Evolutionary conservation across 176 grass and related monocot genomes (phyloP), one percentile per base, ranked within the genome.

Genomic region (Bolboschoenus planiculmis): DNA sequence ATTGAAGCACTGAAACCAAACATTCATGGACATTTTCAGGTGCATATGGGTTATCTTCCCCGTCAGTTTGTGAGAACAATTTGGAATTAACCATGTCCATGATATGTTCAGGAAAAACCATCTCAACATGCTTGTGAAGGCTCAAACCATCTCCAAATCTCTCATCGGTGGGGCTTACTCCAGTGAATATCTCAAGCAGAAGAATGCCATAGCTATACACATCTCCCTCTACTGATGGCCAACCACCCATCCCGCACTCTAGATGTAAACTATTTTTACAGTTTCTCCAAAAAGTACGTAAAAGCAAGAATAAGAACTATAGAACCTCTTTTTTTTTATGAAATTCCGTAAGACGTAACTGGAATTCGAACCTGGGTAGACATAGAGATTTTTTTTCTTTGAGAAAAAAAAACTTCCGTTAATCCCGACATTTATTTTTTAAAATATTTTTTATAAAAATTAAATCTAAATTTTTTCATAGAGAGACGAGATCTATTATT

Each of bases 181-280:
- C 63, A 67, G 34, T 67, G 15, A 67, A 67, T 33, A 67, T 67
- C 34, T 67, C 63, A 8, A 67, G 78, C 20, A 87, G 24, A 85
- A 90, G 67, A 59, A 90, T 85, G 14, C 89, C 89, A 37, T 84
- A 85, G 57, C 89, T 88, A 56, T 91, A 88, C 1, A 88, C 51
- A 39, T 90, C 85, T 10, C 89, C 89, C 18, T 60, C 31, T 8
- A 80, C 34, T 7, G 85, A 87, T 78, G 82, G 33, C 48, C 35
- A 39, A 78, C 15, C 36, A 3, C 81, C 89, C 64, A 82, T 87
- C 18, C 89, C 89, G 51, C 85, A 90, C 18, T 87, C 78, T 87
- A 83, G n/a, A n/a, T n/a, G n/a, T n/a, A n/a, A n/a, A n/a, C n/a
- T n/a, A n/a, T n/a, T n/a, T n/a, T n/a, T n/a, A n/a, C n/a, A n/a